These are phyloP conservation scores for Wickerhamomyces rabaulensis DNA, from an alignment of 805 yeast species.

Conservation along the genomic window DNA sequence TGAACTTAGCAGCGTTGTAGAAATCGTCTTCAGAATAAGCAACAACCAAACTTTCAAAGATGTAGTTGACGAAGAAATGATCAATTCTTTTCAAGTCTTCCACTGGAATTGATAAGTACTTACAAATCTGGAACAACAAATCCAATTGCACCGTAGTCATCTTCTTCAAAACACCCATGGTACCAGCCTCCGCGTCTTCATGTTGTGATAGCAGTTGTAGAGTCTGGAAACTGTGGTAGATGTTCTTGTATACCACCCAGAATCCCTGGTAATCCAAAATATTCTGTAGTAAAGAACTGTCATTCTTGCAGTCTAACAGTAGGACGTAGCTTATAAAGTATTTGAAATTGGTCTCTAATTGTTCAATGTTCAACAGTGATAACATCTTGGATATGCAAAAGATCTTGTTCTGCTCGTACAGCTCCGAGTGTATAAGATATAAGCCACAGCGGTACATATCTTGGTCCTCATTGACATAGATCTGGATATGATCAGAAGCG, in stretches of 20 bases:
- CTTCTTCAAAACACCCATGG: constrained; percentile 30
- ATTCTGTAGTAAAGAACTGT: constrained; percentile 36
- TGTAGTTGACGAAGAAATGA: constrained; percentile 39
- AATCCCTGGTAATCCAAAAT: constrained; percentile 52
- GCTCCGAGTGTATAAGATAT: constrained; percentile 26
- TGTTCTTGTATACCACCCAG: constrained; percentile 35
- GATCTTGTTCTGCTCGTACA: constrained; percentile 32
- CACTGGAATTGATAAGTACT: constrained; percentile 38
- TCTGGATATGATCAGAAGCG: constrained; percentile 20
- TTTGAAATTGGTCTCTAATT: constrained; percentile 31
- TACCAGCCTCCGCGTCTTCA: constrained; percentile 24
- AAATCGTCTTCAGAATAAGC: constrained; percentile 48
- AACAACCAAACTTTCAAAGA: constrained; percentile 42
- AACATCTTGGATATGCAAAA: constrained; percentile 48
- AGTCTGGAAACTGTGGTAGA: constrained; percentile 28
- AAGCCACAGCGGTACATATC: constrained; percentile 33
- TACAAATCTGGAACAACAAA: constrained; percentile 50
- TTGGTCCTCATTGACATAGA: constrained; percentile 21
- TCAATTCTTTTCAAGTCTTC: constrained; percentile 39
- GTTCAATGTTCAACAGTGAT: constrained; percentile 35
- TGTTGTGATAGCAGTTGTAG: constrained; percentile 22
- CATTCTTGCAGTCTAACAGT: constrained; percentile 38
- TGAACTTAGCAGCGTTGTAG: constrained; percentile 62
- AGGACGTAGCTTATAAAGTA: constrained; percentile 39
- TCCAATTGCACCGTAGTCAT: constrained; percentile 42